Percentiles rank a stretch among this genome's conserved stretches.
These are phyloP conservation scores for bread wheat (Triticum aestivum) DNA, from an alignment of 176 grass and related monocot genomes.

Conservation along the genomic window DNA sequence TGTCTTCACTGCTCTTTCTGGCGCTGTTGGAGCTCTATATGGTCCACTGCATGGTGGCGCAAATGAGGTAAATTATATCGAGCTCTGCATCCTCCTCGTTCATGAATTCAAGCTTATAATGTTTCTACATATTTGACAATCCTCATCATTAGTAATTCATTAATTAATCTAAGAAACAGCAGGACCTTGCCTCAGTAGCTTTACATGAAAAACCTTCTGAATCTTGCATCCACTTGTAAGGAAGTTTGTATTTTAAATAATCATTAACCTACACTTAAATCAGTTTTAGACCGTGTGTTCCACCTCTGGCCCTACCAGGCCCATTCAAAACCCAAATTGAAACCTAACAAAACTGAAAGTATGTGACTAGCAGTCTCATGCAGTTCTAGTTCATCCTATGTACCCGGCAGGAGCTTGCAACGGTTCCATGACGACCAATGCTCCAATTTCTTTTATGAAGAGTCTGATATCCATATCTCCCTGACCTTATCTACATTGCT, in stretches of 20 bases:
- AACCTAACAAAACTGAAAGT: background rate
- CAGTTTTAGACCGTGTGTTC: background rate
- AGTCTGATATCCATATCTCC: background rate
- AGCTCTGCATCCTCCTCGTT: background rate
- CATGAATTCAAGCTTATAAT: constrained; percentile 4
- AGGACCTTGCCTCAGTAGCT: background rate
- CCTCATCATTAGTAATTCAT: background rate
- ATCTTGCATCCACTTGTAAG: background rate
- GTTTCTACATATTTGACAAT: background rate
- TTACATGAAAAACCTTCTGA: background rate
- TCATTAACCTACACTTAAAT: background rate
- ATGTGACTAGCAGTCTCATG: background rate
- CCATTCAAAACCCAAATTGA: background rate
- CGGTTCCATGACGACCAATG: background rate
- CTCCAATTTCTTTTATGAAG: background rate
- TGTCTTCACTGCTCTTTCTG: constrained; percentile 95
- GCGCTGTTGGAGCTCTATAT: constrained; percentile 96
- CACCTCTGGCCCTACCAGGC: background rate
- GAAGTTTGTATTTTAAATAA: background rate
- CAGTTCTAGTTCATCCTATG: background rate
- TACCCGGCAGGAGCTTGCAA: background rate
- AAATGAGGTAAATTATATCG: constrained; percentile 70
- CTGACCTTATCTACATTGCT: background rate
- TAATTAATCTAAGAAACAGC: background rate
- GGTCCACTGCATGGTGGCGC: constrained; percentile 96